phyloP scores from a whole-genome alignment of 116 monocot species.

The Dioscorea cayenensis region DNA sequence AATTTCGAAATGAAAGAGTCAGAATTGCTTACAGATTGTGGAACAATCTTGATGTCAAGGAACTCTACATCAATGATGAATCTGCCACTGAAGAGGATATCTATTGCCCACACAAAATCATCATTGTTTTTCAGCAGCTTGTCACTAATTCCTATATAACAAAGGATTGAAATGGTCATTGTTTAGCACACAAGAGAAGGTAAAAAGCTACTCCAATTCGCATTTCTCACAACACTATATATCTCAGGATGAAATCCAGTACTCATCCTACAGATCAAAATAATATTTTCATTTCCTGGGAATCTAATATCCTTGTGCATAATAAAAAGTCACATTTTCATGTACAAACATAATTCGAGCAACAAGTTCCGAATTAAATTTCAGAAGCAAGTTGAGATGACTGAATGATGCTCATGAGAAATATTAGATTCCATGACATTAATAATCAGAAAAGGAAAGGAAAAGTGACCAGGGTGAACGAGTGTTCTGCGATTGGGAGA shows the following conservation, averaged over 20 bases:
- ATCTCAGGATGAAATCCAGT: neutral
- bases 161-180: neutral
- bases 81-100: slow-evolving; percentile 54
- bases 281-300: neutral
- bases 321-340: neutral
- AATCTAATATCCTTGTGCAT: too few species aligned
- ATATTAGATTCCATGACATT: neutral
- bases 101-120: slow-evolving; percentile 85
- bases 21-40: slow-evolving; percentile 42
- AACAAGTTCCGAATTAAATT: neutral
- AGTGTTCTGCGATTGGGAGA: slow-evolving; percentile 51
- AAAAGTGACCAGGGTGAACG: slow-evolving; percentile 63
- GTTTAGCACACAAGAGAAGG: neutral
- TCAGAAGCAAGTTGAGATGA: neutral
- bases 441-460: neutral
- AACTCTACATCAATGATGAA: slow-evolving; percentile 89
- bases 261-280: neutral
- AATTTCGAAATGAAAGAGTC: neutral
- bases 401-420: neutral
- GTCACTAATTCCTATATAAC: slow-evolving; percentile 63
- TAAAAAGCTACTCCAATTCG: neutral
- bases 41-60: slow-evolving; percentile 62
- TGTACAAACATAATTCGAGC: too few species aligned
- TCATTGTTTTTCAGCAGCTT: slow-evolving; percentile 81
- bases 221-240: neutral